Conservation (phyloP, 306 rosid species). For the Inga oerstediana region DNA sequence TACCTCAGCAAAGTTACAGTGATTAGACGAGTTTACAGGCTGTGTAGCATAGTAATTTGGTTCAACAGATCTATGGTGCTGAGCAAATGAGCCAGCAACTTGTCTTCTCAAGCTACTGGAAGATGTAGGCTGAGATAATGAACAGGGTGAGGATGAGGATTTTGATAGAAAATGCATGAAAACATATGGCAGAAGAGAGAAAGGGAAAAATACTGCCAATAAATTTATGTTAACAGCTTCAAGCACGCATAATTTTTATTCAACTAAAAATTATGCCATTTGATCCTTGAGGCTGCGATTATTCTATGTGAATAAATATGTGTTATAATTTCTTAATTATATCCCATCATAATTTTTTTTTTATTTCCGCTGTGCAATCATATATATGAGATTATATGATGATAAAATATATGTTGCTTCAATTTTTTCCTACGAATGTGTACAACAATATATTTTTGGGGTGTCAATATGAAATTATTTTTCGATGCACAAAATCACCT, state of each 20-base stretch:
- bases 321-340: too few species aligned
- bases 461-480: too few species aligned
- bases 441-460: too few species aligned
- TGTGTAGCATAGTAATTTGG: constrained; percentile 32
- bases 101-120: constrained; percentile 38
- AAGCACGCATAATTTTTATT: neutral
- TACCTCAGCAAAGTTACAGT: constrained; percentile 50
- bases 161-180: neutral
- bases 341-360: too few species aligned
- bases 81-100: constrained; percentile 38
- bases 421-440: too few species aligned
- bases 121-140: constrained; percentile 47
- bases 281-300: too few species aligned
- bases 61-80: constrained; percentile 39
- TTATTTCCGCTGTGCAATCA: too few species aligned
- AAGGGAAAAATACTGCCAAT: neutral
- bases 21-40: constrained; percentile 46
- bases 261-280: too few species aligned
- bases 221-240: neutral
- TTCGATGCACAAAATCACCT: too few species aligned
- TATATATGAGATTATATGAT: too few species aligned
- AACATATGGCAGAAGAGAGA: neutral
- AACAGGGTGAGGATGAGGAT: constrained; percentile 14
- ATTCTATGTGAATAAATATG: too few species aligned
- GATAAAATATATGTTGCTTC: too few species aligned